Conservation (phyloP, 495 filamentous ascomycete genomes). For the Neurospora sp. region DNA sequence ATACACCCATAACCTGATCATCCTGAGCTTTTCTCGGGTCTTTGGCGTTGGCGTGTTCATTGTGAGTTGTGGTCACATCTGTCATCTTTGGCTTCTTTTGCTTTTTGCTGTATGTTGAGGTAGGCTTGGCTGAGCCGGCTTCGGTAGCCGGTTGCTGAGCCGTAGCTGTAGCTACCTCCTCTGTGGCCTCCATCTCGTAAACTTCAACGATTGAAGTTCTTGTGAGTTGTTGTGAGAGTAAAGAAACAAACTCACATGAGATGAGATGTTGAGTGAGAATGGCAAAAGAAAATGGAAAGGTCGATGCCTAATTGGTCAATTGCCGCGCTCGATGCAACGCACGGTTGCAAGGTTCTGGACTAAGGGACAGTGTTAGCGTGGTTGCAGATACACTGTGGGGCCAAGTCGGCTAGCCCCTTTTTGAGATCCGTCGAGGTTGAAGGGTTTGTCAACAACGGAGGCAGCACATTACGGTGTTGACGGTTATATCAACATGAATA, state of each 20-base stretch:
- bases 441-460: background rate
- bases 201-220: background rate
- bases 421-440: background rate
- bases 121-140: background rate
- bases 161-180: background rate
- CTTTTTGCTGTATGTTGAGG: background rate
- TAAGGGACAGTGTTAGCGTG: background rate
- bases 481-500: background rate
- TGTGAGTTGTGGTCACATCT: background rate
- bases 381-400: background rate
- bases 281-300: background rate
- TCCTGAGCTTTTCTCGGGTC: slow-evolving; percentile 33
- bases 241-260: background rate
- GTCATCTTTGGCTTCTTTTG: background rate
- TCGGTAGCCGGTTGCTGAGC: background rate
- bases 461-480: background rate
- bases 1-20: slow-evolving; percentile 61
- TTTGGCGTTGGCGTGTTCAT: background rate
- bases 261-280: background rate
- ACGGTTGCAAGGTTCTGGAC: background rate
- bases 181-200: background rate
- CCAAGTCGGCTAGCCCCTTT: background rate
- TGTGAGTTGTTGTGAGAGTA: background rate
- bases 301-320: background rate
- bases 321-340: background rate